Conservation (phyloP, 495 filamentous ascomycete genomes). For the Mycothermus thermophilus region DNA sequence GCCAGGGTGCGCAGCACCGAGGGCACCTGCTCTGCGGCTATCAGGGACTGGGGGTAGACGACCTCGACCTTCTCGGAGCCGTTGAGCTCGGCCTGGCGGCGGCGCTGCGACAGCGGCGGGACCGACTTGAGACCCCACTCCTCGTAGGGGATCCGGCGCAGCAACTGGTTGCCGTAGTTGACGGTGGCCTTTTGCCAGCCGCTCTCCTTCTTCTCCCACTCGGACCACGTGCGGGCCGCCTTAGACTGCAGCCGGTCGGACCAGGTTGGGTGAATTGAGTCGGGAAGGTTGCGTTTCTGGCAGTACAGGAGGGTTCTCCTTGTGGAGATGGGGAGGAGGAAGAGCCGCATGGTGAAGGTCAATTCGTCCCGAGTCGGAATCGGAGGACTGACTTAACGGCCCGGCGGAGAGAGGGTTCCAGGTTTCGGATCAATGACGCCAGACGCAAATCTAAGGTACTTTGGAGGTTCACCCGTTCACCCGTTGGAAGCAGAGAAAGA, state of each 20-base stretch:
- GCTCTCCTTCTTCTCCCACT: conserved; percentile 70
- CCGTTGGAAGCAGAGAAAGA: no score
- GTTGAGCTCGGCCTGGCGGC: conserved; percentile 45
- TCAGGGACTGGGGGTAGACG: conserved; percentile 56
- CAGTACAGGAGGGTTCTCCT: conserved; percentile 86
- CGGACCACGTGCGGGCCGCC: conserved; percentile 60
- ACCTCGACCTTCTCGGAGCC: conserved; percentile 59
- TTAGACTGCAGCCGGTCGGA: conserved; percentile 52
- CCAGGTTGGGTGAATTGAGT: conserved; percentile 36
- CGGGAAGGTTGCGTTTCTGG: conserved; percentile 46
- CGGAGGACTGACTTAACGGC: no score
- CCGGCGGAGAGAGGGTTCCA: no score
- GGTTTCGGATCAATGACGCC: no score
- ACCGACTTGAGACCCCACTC: conserved; percentile 97
- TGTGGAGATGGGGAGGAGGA: conserved; percentile 88
- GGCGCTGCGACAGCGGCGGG: conserved; percentile 60
- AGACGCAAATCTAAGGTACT: no score
- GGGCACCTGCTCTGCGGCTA: conserved; percentile 46
- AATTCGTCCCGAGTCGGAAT: no score
- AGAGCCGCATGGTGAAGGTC: conserved; percentile 72
- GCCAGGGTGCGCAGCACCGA: conserved; percentile 49
- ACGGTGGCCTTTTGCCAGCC: conserved; percentile 83
- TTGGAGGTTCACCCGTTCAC: no score
- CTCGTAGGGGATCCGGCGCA: conserved; percentile 82
- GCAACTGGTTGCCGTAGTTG: conserved; percentile 67